Conservation (phyloP, 2,329 filamentous ascomycete genomes). For the Orbilia ellipsospora region DNA sequence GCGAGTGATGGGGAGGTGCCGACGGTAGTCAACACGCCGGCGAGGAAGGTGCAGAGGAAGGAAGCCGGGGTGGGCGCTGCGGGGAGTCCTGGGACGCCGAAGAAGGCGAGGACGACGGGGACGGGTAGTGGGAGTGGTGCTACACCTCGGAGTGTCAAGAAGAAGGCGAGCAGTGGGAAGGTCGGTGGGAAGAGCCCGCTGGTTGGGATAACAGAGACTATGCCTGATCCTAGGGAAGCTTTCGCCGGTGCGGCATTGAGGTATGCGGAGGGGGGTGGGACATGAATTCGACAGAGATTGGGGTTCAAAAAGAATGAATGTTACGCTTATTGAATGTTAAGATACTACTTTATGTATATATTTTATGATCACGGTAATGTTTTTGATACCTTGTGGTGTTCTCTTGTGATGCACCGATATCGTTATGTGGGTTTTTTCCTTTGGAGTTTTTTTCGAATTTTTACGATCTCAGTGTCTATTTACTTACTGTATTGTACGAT, state of each 20-base stretch:
- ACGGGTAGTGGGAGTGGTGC: constrained; percentile 28
- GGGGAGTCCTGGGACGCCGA: constrained; percentile 56
- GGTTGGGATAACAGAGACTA: constrained; percentile 11
- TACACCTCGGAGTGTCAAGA: constrained; percentile 57
- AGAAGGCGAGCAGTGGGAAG: constrained; percentile 38
- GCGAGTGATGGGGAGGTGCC: constrained; percentile 56
- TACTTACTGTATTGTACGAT: no score
- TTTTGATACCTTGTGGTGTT: not conserved
- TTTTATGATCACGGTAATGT: constrained; percentile 14
- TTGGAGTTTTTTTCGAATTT: no score
- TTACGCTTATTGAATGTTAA: constrained; percentile 21
- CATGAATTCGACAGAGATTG: constrained; percentile 7
- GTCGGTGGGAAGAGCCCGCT: constrained; percentile 40
- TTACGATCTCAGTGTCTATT: not conserved
- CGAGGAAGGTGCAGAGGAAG: constrained; percentile 54
- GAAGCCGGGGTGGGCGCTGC: constrained; percentile 38
- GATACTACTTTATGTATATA: constrained; percentile 28
- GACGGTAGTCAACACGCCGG: constrained; percentile 52
- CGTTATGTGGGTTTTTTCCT: no score
- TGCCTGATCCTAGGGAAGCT: constrained; percentile 29
- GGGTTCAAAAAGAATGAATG: not conserved
- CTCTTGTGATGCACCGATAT: no score
- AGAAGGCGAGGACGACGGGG: constrained; percentile 51
- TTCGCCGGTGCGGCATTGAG: constrained; percentile 40
- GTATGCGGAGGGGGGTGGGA: constrained; percentile 35